Evolutionary conservation across 352 stramenopile species (phyloP).

Genomic region (Pythium pectinolyticum): DNA sequence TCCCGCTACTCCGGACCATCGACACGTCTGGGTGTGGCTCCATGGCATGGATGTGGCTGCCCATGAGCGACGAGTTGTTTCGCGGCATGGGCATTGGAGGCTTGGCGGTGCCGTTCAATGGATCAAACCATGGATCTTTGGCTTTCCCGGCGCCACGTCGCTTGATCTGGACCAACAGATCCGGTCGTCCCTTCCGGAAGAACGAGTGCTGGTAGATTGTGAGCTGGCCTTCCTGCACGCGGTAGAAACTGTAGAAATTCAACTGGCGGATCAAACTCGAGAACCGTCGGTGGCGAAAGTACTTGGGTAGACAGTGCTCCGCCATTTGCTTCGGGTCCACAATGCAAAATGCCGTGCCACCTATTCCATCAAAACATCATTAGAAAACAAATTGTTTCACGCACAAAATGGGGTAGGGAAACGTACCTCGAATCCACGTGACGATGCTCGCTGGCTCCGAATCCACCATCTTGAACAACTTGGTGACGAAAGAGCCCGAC

Average conservation of each 20-base stretch:
- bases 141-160: conserved; percentile 77
- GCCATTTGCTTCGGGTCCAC: conserved; percentile 89
- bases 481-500: conserved; percentile 83
- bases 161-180: conserved; percentile 85
- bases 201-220: conserved; percentile 88
- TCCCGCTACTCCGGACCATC: conserved; percentile 31
- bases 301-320: conserved; percentile 88
- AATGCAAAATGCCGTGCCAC: conserved; percentile 89
- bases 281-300: conserved; percentile 89
- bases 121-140: conserved; percentile 86
- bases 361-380: conserved; percentile 28
- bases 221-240: conserved; percentile 82
- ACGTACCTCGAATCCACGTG: conserved; percentile 60
- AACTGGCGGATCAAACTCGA: conserved; percentile 89
- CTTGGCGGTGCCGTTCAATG: conserved; percentile 31
- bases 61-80: conserved; percentile 4
- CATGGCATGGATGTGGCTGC: conserved; percentile 2
- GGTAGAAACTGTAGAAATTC: conserved; percentile 93
- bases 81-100: conserved; percentile 9
- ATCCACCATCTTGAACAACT: conserved; percentile 86
- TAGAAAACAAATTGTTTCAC: no score
- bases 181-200: conserved; percentile 79
- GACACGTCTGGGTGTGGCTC: conserved; percentile 22
- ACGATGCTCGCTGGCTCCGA: conserved; percentile 78
- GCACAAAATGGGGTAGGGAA: no score